A percentile compares a stretch with the other conserved stretches of the same genome.
These are phyloP conservation scores for Fusarium domesticum DNA, from an alignment of 2,329 filamentous ascomycete genomes.

Conservation along the genomic window DNA sequence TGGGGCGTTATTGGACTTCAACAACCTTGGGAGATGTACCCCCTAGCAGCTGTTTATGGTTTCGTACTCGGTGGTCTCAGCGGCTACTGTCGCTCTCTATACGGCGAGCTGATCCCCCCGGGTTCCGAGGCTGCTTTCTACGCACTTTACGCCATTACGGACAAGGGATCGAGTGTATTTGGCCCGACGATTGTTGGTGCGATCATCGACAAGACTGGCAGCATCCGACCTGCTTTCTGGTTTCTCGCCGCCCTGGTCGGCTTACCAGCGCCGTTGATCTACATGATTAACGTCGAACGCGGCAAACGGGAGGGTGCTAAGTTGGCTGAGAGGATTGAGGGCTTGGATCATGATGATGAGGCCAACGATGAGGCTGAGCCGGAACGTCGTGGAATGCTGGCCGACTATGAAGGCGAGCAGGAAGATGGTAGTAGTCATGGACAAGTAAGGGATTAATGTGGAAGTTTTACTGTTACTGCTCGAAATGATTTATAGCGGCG, in stretches of 20 bases:
- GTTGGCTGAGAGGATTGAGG: slow-evolving; percentile 60
- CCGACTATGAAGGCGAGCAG: slow-evolving; percentile 27
- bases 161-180: slow-evolving; percentile 93
- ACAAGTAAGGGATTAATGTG: slow-evolving; percentile 3
- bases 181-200: slow-evolving; percentile 90
- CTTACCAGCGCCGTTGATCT: slow-evolving; percentile 79
- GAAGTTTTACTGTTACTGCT: not conserved
- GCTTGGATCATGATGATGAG: slow-evolving; percentile 38
- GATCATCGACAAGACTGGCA: slow-evolving; percentile 81
- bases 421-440: slow-evolving; percentile 13
- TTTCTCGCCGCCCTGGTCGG: slow-evolving; percentile 85
- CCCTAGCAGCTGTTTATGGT: slow-evolving; percentile 84
- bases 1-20: slow-evolving; percentile 83
- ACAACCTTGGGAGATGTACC: slow-evolving; percentile 95
- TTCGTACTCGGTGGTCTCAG: slow-evolving; percentile 91
- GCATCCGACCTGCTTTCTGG: slow-evolving; percentile 84
- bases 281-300: slow-evolving; percentile 78
- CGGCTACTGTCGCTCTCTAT: slow-evolving; percentile 88
- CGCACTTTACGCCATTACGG: slow-evolving; percentile 93
- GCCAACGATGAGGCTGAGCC: slow-evolving; percentile 18
- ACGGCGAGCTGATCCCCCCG: slow-evolving; percentile 88
- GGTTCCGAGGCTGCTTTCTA: slow-evolving; percentile 96
- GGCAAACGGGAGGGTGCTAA: slow-evolving; percentile 66
- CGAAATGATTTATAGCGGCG: slow-evolving; percentile 23
- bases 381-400: slow-evolving; percentile 30